These are phyloP conservation scores for Phlebiopsis gigantea DNA, from an alignment of 768 basidiomycete species.

Conservation along the genomic window DNA sequence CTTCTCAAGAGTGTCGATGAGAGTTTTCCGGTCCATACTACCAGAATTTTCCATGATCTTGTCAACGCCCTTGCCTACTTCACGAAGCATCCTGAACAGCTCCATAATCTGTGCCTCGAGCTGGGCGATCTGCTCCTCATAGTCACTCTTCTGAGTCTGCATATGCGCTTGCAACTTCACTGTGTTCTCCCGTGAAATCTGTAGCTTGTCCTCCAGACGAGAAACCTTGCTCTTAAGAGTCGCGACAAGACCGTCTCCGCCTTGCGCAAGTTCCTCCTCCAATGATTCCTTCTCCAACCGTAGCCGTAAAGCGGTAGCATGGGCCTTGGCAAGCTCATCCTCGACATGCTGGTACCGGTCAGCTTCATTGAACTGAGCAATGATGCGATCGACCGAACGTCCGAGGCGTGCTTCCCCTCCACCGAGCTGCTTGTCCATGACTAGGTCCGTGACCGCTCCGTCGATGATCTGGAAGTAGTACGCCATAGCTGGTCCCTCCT, in stretches of 20 bases:
- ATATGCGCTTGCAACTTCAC: conserved; percentile 72
- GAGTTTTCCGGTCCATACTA: conserved; percentile 71
- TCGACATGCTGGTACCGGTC: conserved; percentile 77
- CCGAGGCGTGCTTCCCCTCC: conserved; percentile 85
- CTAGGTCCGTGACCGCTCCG: conserved; percentile 82
- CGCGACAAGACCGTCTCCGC: conserved; percentile 80
- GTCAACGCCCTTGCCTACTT: conserved; percentile 73
- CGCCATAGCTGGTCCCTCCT: conserved; percentile 77
- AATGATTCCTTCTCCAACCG: conserved; percentile 80
- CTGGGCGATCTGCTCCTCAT: conserved; percentile 83
- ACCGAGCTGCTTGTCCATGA: conserved; percentile 84
- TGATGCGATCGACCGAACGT: conserved; percentile 82
- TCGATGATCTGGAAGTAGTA: conserved; percentile 92
- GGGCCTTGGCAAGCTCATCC: conserved; percentile 68
- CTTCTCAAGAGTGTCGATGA: conserved; percentile 76
- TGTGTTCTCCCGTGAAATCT: conserved; percentile 73
- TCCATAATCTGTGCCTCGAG: conserved; percentile 92
- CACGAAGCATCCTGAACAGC: conserved; percentile 89
- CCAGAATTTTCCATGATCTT: conserved; percentile 60
- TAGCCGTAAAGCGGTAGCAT: conserved; percentile 55
- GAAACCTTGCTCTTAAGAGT: conserved; percentile 66
- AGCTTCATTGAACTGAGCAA: conserved; percentile 86
- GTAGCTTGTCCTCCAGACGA: conserved; percentile 72
- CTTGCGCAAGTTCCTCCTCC: conserved; percentile 76
- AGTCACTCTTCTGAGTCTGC: conserved; percentile 67